Base-by-base conservation (phyloP, 768 basidiomycete genomes). In the Hygrocybe punicea region DNA sequence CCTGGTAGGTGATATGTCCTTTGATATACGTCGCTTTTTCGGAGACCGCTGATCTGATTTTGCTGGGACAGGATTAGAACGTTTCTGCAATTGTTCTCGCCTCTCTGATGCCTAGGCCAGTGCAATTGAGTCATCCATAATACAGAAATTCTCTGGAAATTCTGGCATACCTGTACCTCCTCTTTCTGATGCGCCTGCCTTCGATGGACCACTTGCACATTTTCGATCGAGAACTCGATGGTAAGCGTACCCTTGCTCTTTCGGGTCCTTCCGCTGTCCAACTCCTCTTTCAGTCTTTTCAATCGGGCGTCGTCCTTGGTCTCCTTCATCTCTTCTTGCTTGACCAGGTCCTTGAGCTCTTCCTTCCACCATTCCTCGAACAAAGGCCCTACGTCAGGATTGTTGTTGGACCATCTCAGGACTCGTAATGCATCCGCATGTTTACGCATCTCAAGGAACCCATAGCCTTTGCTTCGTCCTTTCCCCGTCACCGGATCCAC, bases 191-290 rank as follows among this genome's bases (percentile, higher is more conserved):
- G 77, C 2, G 83, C 80, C 37, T 79, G 78, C 64, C 93, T 78
- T 55, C 92, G 77, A 60, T 89, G 88, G 37, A 94, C 86, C 29
- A 95, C 92, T 72, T 93, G 89, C 17, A 91, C 76, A 65, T 98
- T 98, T 76, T 98, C 94, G 51, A 98, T 93, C 39, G 93, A 94
- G 71, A 97, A 97, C 73, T 98, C 95, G n/a, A 93, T 84, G 64
- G 96, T 87, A 59, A 97, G 71, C 16, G 75, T 75, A 37, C 77
- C 82, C 45, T 76, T 76, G 16, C 69, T 73, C 17, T 73, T 78
- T 56, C 75, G 80, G 37, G 63, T 64, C 44, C 61, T 66, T 6
- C 62, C 72, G 47, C 77, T 79, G 59, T 81, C 80, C 13, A 74
- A 71, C 65, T 86, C 84, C 23, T 77, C 77, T 64, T 85, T 84